Conservation (phyloP, 306 rosid genomes). For the Rubus idaeus region DNA sequence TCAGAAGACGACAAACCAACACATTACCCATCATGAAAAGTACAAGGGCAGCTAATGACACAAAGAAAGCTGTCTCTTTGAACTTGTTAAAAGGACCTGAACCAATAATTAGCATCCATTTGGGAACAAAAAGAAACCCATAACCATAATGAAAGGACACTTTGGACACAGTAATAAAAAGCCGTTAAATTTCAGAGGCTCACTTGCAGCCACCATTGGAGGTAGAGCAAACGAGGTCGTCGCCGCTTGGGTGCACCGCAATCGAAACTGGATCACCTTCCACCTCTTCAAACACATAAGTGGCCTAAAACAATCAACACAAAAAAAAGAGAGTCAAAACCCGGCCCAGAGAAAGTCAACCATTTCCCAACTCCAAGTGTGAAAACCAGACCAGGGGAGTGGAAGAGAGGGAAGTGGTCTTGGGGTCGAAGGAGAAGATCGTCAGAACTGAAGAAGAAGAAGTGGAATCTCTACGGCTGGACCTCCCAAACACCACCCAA, state of each 20-base stretch:
- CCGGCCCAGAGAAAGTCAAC: background rate
- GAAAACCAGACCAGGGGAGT: constrained; percentile 57
- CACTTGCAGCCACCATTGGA: constrained; percentile 91
- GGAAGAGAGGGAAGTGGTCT: constrained; percentile 58
- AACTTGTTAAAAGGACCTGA: background rate
- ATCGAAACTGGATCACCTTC: constrained; percentile 79
- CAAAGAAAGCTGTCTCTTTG: background rate
- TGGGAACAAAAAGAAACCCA: background rate
- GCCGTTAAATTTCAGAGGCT: constrained; percentile 29
- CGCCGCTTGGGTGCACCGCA: constrained; percentile 86
- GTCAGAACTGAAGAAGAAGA: constrained; percentile 68
- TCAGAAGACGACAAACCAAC: background rate
- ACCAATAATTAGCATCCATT: background rate
- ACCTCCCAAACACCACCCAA: constrained; percentile 62
- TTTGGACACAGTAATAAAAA: background rate
- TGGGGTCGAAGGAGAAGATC: constrained; percentile 75
- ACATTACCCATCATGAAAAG: background rate
- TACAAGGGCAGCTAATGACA: background rate
- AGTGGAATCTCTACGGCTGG: constrained; percentile 47
- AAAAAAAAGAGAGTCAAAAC: background rate
- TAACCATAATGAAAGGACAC: background rate
- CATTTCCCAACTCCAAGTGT: background rate
- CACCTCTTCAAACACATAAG: constrained; percentile 72
- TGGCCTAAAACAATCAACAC: constrained; percentile 35
- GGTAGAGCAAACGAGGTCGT: constrained; percentile 72